A percentile compares a stretch with the other conserved stretches of the same genome.
phyloP scores from a whole-genome alignment of 2,329 filamentous ascomycete genomes.

The Apiospora sp. region DNA sequence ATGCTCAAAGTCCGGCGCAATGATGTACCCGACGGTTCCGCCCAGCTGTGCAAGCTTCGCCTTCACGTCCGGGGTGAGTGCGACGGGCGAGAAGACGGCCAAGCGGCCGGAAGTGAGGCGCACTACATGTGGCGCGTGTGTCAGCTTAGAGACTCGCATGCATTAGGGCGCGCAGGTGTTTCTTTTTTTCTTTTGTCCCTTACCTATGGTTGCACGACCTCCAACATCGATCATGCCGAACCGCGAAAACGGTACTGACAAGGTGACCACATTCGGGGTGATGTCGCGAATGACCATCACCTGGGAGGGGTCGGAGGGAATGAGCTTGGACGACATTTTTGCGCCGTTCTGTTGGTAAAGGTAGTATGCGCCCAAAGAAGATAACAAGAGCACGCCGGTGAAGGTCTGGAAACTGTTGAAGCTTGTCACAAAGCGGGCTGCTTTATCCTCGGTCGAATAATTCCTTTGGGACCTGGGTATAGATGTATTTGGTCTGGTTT shows the following conservation, averaged over 20 bases:
- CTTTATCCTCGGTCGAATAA: constrained; percentile 18
- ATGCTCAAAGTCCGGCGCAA: constrained; percentile 90
- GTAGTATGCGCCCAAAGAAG: constrained; percentile 16
- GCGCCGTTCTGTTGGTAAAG: constrained; percentile 24
- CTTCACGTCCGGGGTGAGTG: constrained; percentile 78
- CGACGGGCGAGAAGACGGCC: constrained; percentile 91
- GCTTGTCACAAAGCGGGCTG: constrained; percentile 12
- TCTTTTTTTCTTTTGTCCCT: constrained; percentile 35
- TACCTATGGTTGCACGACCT: constrained; percentile 85
- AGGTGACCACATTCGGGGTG: constrained; percentile 78
- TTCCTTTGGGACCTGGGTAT: background rate
- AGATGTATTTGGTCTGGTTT: background rate
- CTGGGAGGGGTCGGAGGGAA: constrained; percentile 75
- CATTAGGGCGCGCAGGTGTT: background rate
- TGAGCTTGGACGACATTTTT: constrained; percentile 68
- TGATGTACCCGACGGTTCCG: constrained; percentile 80
- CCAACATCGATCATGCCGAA: constrained; percentile 84
- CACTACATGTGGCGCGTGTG: constrained; percentile 56
- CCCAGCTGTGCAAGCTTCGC: constrained; percentile 69
- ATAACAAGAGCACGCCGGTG: constrained; percentile 3
- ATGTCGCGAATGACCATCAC: constrained; percentile 92
- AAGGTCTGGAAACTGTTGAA: constrained; percentile 22
- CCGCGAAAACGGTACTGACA: constrained; percentile 85
- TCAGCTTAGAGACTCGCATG: constrained; percentile 24
- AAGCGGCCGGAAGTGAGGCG: constrained; percentile 79